Evolutionary conservation across 2,329 filamentous ascomycete genomes (phyloP).

Genomic region (Ophiostoma himal-ulmi): DNA sequence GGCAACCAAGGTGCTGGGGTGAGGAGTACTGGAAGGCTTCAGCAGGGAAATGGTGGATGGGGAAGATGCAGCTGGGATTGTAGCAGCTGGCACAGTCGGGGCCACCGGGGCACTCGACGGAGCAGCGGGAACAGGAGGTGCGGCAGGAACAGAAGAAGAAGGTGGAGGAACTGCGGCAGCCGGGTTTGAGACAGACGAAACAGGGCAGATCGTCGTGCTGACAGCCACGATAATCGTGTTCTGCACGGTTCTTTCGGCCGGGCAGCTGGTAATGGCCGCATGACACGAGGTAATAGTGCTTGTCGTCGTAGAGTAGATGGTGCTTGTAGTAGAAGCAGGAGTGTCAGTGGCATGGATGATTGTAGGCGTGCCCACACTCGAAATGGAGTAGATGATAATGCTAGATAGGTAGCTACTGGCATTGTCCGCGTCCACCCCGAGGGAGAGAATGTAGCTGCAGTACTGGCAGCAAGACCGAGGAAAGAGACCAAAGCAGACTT

Average conservation of each 20-base stretch:
- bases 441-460: not conserved
- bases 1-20: not conserved
- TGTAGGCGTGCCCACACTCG: not conserved
- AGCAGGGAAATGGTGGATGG: not conserved
- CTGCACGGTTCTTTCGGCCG: conserved; percentile 41
- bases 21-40: not conserved
- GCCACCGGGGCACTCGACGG: not conserved
- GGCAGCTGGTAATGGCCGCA: conserved; percentile 46
- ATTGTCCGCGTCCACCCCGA: not conserved
- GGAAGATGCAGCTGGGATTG: not conserved
- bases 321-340: conserved; percentile 26
- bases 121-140: not conserved
- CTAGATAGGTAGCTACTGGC: not conserved
- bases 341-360: not conserved
- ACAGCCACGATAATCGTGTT: conserved; percentile 49
- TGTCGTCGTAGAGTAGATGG: conserved; percentile 44
- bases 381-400: not conserved
- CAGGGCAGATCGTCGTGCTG: conserved; percentile 51
- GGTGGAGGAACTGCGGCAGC: not conserved
- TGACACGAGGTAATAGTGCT: conserved; percentile 48
- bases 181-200: not conserved
- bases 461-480: not conserved
- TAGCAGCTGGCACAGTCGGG: not conserved
- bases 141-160: not conserved
- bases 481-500: not conserved